Conservation (phyloP, 768 basidiomycete genomes). For the Hericium rajendrae region DNA sequence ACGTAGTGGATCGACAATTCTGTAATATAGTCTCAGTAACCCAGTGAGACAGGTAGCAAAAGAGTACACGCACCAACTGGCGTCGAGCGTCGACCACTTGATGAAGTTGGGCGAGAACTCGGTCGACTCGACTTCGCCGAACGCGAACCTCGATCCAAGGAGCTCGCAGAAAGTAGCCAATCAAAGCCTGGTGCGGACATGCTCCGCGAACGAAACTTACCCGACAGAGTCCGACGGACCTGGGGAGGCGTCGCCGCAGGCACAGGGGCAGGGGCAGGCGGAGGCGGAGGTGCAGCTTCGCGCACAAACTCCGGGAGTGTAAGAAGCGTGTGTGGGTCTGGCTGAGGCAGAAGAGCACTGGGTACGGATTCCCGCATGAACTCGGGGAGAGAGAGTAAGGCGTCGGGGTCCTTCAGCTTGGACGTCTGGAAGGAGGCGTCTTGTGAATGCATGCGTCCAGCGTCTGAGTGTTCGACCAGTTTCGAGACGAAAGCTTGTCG, state of each 20-base stretch:
- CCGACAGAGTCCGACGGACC: slow-evolving; percentile 24
- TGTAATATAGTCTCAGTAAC: neutral
- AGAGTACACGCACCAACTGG: slow-evolving; percentile 15
- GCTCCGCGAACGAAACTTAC: slow-evolving; percentile 23
- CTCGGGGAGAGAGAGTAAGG: slow-evolving; percentile 48
- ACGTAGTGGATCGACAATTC: slow-evolving; percentile 38
- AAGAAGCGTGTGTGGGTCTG: slow-evolving; percentile 12
- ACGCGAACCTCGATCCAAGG: slow-evolving; percentile 12
- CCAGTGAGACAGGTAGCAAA: neutral
- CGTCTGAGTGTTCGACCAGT: slow-evolving; percentile 58
- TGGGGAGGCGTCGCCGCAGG: slow-evolving; percentile 13
- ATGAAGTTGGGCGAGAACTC: slow-evolving; percentile 18
- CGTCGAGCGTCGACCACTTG: slow-evolving; percentile 17
- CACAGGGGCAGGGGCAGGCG: slow-evolving; percentile 17
- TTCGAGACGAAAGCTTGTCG: slow-evolving; percentile 70
- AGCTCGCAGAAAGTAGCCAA: slow-evolving; percentile 19
- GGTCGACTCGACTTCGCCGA: slow-evolving; percentile 17
- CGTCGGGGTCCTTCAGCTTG: slow-evolving; percentile 26
- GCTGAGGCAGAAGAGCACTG: slow-evolving; percentile 1
- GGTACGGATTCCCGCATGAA: slow-evolving; percentile 15
- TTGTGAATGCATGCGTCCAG: slow-evolving; percentile 69
- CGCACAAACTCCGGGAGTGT: slow-evolving; percentile 32
- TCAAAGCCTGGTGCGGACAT: slow-evolving; percentile 26
- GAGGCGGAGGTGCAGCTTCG: slow-evolving; percentile 22
- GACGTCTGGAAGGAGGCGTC: slow-evolving; percentile 50